Evolutionary conservation across 345 rosid species (phyloP), one percentile per base, ranked within the genome.

Genomic region (Firmiana major): DNA sequence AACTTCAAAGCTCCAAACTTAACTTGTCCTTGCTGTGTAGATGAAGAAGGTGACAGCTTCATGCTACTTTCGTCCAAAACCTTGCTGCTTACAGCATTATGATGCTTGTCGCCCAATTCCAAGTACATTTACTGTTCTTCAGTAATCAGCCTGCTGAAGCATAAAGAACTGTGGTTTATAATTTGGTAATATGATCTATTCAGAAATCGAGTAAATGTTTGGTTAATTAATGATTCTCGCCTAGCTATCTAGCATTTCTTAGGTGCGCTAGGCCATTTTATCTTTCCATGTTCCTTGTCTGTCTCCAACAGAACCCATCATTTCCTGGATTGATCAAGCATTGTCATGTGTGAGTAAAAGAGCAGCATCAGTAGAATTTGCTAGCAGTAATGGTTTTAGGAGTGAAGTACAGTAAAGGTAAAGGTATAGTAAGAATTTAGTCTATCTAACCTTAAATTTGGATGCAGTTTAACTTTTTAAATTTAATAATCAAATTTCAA

Each of bases 201-300:
- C 21, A 51, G 0, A 6, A 16, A 36, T 17, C 16, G 28, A 40
- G 49, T 9, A n/a, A 38, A 40, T 40, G 28, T 40, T 42, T 42
- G 71, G 71, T n/a, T 38, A 40, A 38, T 36, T 36, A 3, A 8
- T 31, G 34, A 31, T 55, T 55, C 60, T 58, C 34, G 16, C 63
- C 16, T 12, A 31, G 34, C 34, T 31, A 58, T 15, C 63, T 24
- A 58, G 31, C 63, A 58, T 43, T 9, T 21, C 1, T 58, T 58
- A 58, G 63, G 31, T 58, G 31, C 22, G 12, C 63, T 58, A 57
- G 9, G 24, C 11, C 9, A 5, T 55, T 57, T 6, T 55, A 58
- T 63, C 69, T 36, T 64, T 7, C 48, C 69, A 64, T 38, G 69
- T 64, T 64, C 46, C 26, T 64, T 64, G 63, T 24, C 63, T 31